Evolutionary conservation across 2,329 filamentous ascomycete species (phyloP).

Genomic region (Zopfia rhizophila): DNA sequence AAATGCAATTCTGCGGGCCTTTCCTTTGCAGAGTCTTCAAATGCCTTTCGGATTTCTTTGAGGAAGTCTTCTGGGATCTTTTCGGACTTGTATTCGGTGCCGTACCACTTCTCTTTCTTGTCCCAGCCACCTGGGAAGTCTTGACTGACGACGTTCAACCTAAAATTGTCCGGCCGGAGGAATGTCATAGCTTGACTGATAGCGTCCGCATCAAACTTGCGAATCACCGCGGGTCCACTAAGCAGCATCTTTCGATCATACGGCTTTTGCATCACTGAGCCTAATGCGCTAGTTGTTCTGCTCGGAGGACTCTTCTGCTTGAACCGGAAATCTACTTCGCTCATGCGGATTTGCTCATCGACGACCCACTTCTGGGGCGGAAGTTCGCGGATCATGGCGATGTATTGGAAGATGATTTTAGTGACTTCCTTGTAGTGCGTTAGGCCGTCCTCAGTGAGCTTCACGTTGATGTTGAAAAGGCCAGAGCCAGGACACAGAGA

Average conservation of each 20-base stretch:
- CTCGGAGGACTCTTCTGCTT: conserved; percentile 91
- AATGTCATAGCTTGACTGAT: conserved; percentile 79
- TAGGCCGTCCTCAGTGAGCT: conserved; percentile 85
- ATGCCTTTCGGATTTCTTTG: conserved; percentile 73
- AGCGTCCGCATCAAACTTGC: conserved; percentile 80
- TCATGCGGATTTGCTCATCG: conserved; percentile 87
- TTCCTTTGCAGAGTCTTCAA: conserved; percentile 66
- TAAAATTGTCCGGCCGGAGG: conserved; percentile 88
- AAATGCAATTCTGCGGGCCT: conserved; percentile 80
- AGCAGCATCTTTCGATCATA: conserved; percentile 87
- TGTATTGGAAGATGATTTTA: conserved; percentile 89
- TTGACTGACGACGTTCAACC: conserved; percentile 83
- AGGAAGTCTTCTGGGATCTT: conserved; percentile 82
- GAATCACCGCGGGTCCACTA: conserved; percentile 79
- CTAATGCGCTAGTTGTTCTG: conserved; percentile 86
- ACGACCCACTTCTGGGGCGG: conserved; percentile 93
- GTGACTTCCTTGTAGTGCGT: conserved; percentile 84
- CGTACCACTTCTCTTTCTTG: conserved; percentile 95
- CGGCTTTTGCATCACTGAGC: conserved; percentile 90
- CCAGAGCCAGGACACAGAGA: conserved; percentile 82
- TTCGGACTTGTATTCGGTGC: conserved; percentile 89
- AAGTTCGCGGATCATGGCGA: conserved; percentile 82
- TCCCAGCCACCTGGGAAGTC: conserved; percentile 87
- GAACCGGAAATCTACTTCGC: conserved; percentile 94
- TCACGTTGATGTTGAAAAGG: conserved; percentile 81